Base-by-base conservation (phyloP, 495 filamentous ascomycete genomes). In the Hypoxylon intermedium region DNA sequence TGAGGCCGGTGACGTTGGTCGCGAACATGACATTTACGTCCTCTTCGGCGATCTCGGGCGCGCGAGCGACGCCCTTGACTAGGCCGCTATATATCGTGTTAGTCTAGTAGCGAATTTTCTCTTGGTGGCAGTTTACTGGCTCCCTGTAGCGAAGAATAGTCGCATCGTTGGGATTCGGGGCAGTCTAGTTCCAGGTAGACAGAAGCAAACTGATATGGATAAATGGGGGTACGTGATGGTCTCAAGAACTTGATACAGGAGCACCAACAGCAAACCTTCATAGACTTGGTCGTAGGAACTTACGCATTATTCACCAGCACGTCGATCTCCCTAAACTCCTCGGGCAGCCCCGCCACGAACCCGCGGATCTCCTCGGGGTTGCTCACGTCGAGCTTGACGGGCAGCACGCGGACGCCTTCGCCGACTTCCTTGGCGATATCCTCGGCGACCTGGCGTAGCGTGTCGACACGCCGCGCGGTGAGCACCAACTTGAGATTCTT, bases 251-350 rank as follows among this genome's bases (percentile, higher is more conserved):
- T n/a, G n/a, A n/a, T n/a, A n/a, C n/a, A n/a, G n/a, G n/a, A n/a
- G n/a, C n/a, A n/a, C n/a, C n/a, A n/a, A n/a, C n/a, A n/a, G n/a
- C n/a, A n/a, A n/a, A n/a, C n/a, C n/a, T n/a, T n/a, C n/a, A n/a
- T n/a, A n/a, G n/a, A n/a, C n/a, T 9, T n/a, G 31, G 2, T 9
- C 2, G 12, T 37, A 37, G n/a, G 15, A 37, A 83, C 89, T 73
- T 75, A 96, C 92, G 94, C 94, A 83, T 98, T 98, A 74, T 98
- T 98, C 2, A 98, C 92, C 62, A 98, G 71, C 7, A 98, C 83
- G 77, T 97, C 85, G 56, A 98, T 89, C 26, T 90, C 87, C 75
- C 85, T 84, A 74, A 89, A 98, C 70, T 92, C 94, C 49, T 86
- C 84, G 0, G 93, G 92, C 66, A 98, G 70, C 9, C 77, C 80